Evolutionary conservation across 176 grass and related monocot species (phyloP), one percentile per base, ranked within the genome.

Genomic region (Metroxylon sagu): DNA sequence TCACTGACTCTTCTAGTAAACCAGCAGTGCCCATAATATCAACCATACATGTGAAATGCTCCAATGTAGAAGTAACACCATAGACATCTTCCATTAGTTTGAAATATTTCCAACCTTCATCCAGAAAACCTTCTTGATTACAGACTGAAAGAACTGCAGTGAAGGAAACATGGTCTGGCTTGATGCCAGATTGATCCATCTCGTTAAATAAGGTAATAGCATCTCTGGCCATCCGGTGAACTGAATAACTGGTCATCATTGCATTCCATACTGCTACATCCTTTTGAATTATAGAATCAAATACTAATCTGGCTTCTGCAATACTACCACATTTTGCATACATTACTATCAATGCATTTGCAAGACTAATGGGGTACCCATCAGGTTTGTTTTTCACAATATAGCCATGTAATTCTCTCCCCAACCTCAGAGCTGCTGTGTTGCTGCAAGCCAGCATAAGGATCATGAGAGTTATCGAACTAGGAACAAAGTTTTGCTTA

Each of bases 311-410:
- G 62, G 77, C 85, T 64, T 74, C 77, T 57, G 74, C 57, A 74
- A 89, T 64, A 76, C 69, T 80, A 59, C 85, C 85, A 68, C 77
- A 89, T 84, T 80, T 89, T 18, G 77, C 73, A 71, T 89, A 89
- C 80, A 84, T 84, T 74, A 77, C 66, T 61, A 84, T 80, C 43
- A 89, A 58, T 8, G 70, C 73, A 68, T 77, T 77, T 60, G 73
- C 64, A 74, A 84, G 56, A 68, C 51, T 71, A 67, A 19, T 10
- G 51, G 80, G 77, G 49, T 59, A 89, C 35, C 53, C 66, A 74
- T 58, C 61, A 74, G 80, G 30, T 62, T 64, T 77, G 39, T 48
- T 74, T 67, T 89, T 89, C 26, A 18, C 71, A 57, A 89, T 89
- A 73, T 71, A 77, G 62, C 73, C 59, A 76, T 89, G 80, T 50